phyloP scores from a whole-genome alignment of 352 stramenopile genomes.

The Phytophthora pluvialis region DNA sequence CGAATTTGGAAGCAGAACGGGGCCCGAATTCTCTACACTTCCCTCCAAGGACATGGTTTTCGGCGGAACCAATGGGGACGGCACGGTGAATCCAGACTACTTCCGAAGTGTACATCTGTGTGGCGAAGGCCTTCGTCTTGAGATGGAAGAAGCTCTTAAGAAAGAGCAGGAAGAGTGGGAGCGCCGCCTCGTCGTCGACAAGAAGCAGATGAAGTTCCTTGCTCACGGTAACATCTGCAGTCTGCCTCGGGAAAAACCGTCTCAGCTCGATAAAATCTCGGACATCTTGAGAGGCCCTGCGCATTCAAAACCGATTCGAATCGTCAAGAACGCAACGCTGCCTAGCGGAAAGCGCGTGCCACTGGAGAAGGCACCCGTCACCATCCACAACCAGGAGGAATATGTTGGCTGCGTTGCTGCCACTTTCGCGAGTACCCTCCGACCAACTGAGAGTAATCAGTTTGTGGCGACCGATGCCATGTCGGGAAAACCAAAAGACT shows the following conservation, averaged over 20 bases:
- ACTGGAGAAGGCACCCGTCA: slow-evolving; percentile 63
- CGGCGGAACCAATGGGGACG: slow-evolving; percentile 81
- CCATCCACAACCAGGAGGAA: slow-evolving; percentile 72
- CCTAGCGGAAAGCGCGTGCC: slow-evolving; percentile 79
- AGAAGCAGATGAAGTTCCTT: slow-evolving; percentile 84
- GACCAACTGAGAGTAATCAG: slow-evolving; percentile 38
- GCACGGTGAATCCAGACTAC: slow-evolving; percentile 69
- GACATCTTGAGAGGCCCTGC: slow-evolving; percentile 70
- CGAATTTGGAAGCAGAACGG: slow-evolving; percentile 12
- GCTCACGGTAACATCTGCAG: slow-evolving; percentile 87
- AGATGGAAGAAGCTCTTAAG: slow-evolving; percentile 77
- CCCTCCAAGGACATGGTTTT: slow-evolving; percentile 91
- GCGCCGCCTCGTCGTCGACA: slow-evolving; percentile 88
- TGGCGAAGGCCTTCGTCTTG: slow-evolving; percentile 72
- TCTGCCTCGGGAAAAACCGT: slow-evolving; percentile 49
- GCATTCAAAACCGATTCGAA: slow-evolving; percentile 71
- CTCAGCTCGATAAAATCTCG: slow-evolving; percentile 78
- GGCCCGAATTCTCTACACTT: slow-evolving; percentile 75
- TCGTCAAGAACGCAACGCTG: slow-evolving; percentile 79
- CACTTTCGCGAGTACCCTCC: slow-evolving; percentile 60
- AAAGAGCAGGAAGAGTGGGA: slow-evolving; percentile 78
- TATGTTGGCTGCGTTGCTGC: slow-evolving; percentile 58
- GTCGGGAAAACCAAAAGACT: slow-evolving; percentile 56
- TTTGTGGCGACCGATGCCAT: slow-evolving; percentile 45
- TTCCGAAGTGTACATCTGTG: slow-evolving; percentile 89